These are phyloP conservation scores for Heliophila coronopifolia DNA, from an alignment of 441 rosid species.

Conservation along the genomic window DNA sequence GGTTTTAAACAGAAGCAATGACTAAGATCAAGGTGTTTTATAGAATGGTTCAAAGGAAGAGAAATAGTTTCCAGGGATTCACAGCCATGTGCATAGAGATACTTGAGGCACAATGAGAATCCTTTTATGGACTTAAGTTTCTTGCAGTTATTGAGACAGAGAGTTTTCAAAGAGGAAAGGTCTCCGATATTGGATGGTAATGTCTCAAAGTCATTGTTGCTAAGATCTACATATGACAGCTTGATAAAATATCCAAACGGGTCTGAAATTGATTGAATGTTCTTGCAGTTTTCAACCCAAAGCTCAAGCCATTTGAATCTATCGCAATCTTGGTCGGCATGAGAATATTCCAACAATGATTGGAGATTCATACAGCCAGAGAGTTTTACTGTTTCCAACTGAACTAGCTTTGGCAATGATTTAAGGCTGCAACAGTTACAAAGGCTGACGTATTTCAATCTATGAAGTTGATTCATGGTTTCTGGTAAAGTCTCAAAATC, in stretches of 20 bases:
- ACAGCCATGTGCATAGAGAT: slow-evolving; percentile 31
- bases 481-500: not conserved
- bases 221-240: slow-evolving; percentile 20
- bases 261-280: slow-evolving; percentile 17
- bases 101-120: slow-evolving; percentile 22
- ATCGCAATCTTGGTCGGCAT: not conserved
- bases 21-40: slow-evolving; percentile 16
- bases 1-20: not conserved
- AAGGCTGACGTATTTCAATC: not conserved
- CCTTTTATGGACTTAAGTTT: slow-evolving; percentile 32
- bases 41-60: not conserved
- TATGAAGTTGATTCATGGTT: not conserved
- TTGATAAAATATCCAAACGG: slow-evolving; percentile 25
- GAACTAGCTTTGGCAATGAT: not conserved
- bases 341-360: not conserved
- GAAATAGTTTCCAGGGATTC: slow-evolving; percentile 16
- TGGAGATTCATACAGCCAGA: not conserved
- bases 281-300: slow-evolving; percentile 27
- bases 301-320: slow-evolving; percentile 16
- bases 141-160: slow-evolving; percentile 26
- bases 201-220: slow-evolving; percentile 24
- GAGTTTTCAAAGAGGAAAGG: slow-evolving; percentile 21
- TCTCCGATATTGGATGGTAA: slow-evolving; percentile 27
- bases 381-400: not conserved
- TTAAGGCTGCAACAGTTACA: not conserved